Evolutionary conservation across 164 flowering plant species (phyloP).

Genomic region (Stephania yunnanensis): DNA sequence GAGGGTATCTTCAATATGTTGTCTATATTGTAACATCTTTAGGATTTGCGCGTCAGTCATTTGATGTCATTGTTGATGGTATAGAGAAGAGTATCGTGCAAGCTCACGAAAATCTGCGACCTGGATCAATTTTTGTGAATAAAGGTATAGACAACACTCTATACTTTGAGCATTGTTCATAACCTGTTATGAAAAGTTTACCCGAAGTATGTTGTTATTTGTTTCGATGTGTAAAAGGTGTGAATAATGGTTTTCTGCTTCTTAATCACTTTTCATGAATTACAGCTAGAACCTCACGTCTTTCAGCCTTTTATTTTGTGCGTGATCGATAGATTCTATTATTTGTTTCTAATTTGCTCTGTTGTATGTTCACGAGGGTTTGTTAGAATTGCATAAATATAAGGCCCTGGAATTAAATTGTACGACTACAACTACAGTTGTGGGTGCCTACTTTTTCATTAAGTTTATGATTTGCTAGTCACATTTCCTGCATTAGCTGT

Average conservation of each 20-base stretch:
- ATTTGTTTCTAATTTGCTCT: neutral
- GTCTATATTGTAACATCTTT: conserved; percentile 89
- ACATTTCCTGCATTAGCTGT: neutral
- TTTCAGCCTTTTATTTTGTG: neutral
- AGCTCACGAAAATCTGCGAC: conserved; percentile 88
- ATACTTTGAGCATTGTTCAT: neutral
- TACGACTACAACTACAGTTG: neutral
- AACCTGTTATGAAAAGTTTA: neutral
- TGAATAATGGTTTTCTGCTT: neutral
- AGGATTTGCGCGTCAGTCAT: conserved; percentile 96
- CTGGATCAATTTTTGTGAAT: conserved; percentile 86
- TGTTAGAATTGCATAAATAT: neutral
- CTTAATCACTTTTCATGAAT: neutral
- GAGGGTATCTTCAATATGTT: conserved; percentile 95
- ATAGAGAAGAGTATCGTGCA: conserved; percentile 82
- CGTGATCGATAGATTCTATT: neutral
- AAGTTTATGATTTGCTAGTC: neutral
- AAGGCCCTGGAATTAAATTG: neutral
- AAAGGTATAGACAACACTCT: conserved; percentile 43
- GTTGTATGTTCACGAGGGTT: neutral
- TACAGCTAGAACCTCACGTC: neutral
- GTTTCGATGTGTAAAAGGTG: neutral
- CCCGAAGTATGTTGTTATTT: neutral
- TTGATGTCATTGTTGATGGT: conserved; percentile 95
- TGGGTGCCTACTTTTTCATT: neutral